Evolutionary conservation across 352 stramenopile species (phyloP).

Genomic region (Thalassiosira hispida): DNA sequence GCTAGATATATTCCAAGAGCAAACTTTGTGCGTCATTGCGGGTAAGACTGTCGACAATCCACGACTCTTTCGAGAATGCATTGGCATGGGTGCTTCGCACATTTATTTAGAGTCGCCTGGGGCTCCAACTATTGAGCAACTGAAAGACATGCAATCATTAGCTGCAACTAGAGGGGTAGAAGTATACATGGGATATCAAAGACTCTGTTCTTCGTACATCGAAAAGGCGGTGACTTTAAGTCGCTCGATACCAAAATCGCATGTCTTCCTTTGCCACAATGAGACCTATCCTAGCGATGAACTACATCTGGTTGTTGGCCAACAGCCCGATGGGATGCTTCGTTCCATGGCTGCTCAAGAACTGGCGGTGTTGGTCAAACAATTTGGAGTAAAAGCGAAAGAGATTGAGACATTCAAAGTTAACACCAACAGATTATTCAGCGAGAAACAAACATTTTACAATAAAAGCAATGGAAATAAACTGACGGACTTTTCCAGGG

Average conservation of each 20-base stretch:
- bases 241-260: slow-evolving; percentile 35
- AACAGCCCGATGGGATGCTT: slow-evolving; percentile 50
- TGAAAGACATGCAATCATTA: slow-evolving; percentile 63
- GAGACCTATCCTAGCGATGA: slow-evolving; percentile 54
- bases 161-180: slow-evolving; percentile 38
- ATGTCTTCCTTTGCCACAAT: slow-evolving; percentile 79
- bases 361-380: slow-evolving; percentile 68
- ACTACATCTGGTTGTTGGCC: slow-evolving; percentile 22
- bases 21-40: slow-evolving; percentile 63
- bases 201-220: slow-evolving; percentile 55
- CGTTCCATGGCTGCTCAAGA: slow-evolving; percentile 78
- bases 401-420: slow-evolving; percentile 59
- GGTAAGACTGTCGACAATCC: slow-evolving; percentile 72
- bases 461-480: slow-evolving; percentile 25
- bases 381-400: slow-evolving; percentile 72
- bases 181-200: slow-evolving; percentile 81
- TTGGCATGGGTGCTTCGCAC: slow-evolving; percentile 49
- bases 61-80: slow-evolving; percentile 56
- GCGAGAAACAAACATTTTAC: slow-evolving; percentile 47
- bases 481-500: slow-evolving; percentile 50
- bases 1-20: slow-evolving; percentile 31
- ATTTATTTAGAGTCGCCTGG: slow-evolving; percentile 84
- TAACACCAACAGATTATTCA: slow-evolving; percentile 54
- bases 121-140: slow-evolving; percentile 63
- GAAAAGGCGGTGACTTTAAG: slow-evolving; percentile 36